Conservation (phyloP, 805 yeast species). For the Maudiozyma pseudohumilis region DNA sequence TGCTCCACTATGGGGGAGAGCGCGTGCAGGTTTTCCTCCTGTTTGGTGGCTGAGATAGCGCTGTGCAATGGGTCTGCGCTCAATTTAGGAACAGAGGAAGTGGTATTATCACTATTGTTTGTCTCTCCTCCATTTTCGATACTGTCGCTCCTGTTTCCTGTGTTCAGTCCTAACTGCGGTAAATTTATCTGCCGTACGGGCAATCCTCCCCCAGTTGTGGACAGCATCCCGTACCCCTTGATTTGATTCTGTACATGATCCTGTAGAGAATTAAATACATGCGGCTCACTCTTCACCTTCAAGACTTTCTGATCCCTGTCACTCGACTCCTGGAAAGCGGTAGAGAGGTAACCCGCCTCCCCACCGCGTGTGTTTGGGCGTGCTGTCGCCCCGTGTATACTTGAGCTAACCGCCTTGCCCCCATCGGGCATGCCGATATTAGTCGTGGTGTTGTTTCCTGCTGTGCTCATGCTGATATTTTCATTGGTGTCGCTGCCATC, state of each 20-base stretch:
- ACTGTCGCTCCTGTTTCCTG: too few species aligned
- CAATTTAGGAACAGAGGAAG: not conserved
- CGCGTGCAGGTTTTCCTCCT: not conserved
- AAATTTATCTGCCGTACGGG: not conserved
- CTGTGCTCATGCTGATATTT: not conserved
- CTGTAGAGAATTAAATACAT: conserved; percentile 19
- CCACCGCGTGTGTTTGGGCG: not conserved
- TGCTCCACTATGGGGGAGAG: not conserved
- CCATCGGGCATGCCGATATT: too few species aligned
- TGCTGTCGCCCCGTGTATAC: not conserved
- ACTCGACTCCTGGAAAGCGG: conserved; percentile 2
- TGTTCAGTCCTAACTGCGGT: too few species aligned
- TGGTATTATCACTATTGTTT: not conserved
- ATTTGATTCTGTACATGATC: conserved; percentile 22
- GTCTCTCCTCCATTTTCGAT: not conserved
- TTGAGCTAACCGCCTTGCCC: too few species aligned
- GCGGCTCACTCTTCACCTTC: conserved; percentile 3
- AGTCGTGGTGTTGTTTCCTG: not conserved
- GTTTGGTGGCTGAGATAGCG: not conserved
- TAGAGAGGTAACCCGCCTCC: not conserved
- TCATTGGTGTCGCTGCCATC: conserved; percentile 1
- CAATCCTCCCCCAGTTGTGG: not conserved
- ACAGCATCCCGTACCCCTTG: conserved; percentile 15
- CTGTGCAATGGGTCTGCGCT: not conserved
- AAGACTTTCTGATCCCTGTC: conserved; percentile 3